A percentile compares a stretch with the other conserved stretches of the same genome.
These are phyloP conservation scores for Mrakia hoshinonis DNA, from an alignment of 768 basidiomycete genomes.

Conservation along the genomic window DNA sequence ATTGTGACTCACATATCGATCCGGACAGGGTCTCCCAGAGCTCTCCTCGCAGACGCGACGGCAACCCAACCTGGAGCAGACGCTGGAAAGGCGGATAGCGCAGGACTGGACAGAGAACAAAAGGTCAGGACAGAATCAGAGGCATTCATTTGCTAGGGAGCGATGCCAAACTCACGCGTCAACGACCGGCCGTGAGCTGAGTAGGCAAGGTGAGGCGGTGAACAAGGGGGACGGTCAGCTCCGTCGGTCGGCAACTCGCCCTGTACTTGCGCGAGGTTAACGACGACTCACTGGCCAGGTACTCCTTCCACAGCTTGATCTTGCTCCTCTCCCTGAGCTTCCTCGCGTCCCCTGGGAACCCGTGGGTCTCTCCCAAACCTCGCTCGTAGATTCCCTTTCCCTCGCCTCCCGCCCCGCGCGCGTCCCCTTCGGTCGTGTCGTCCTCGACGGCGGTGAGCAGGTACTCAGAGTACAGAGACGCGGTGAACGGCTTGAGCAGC, in stretches of 20 bases:
- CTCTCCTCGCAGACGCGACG: constrained; percentile 87
- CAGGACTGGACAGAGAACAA: constrained; percentile 45
- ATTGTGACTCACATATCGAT: constrained; percentile 52
- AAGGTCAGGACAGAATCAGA: background rate
- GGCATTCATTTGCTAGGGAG: too few relatives aligned
- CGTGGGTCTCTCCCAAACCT: constrained; percentile 41
- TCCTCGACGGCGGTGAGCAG: constrained; percentile 49
- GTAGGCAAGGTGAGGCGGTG: background rate
- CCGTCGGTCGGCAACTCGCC: background rate
- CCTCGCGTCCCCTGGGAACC: constrained; percentile 42
- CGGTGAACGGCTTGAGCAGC: constrained; percentile 74
- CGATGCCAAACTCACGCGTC: constrained; percentile 49
- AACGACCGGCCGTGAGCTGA: constrained; percentile 85
- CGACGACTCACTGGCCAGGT: constrained; percentile 57
- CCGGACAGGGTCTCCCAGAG: constrained; percentile 98
- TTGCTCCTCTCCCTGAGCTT: constrained; percentile 49
- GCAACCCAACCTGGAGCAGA: constrained; percentile 93
- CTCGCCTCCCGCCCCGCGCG: constrained; percentile 42
- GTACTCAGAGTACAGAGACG: constrained; percentile 90
- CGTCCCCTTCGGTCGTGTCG: constrained; percentile 34
- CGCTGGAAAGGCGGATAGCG: constrained; percentile 95
- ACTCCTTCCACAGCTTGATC: constrained; percentile 88
- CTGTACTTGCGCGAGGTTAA: background rate
- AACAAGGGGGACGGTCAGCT: constrained; percentile 9
- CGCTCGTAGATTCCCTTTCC: constrained; percentile 38